Evolutionary conservation across 2,329 filamentous ascomycete species (phyloP), one percentile per base, ranked within the genome.

Genomic region (Penicillium digitatum): DNA sequence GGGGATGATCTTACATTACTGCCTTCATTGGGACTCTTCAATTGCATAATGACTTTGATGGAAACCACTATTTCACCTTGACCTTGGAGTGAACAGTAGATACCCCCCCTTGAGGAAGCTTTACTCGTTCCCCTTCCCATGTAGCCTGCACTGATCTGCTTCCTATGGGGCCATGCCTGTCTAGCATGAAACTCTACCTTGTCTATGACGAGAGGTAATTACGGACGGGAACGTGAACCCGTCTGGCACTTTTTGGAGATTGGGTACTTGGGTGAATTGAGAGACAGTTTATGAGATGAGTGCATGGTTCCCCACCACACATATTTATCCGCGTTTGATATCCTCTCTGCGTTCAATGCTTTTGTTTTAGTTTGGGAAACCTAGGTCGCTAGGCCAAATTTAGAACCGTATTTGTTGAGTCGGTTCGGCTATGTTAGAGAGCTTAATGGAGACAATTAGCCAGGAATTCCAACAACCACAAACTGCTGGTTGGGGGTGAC

Each of bases 71-170:
- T 39, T 43, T 43, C 24, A 27, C 24, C 24, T 5, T 22, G 14
- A 40, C 8, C 49, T 31, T 10, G 49, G 38, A 47, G 26, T 31
- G 35, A 48, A 32, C n/a, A 48, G n/a, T 54, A 48, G 54, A 57
- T 64, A 63, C 58, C 48, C 60, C 58, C 58, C 62, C n/a, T n/a
- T n/a, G 56, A 61, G 48, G 55, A 60, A 62, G 62, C 48, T 58
- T 59, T 59, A 57, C 58, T 55, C 48, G 43, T 20, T 37, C 32
- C 22, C n/a, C 39, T 50, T 46, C 48, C 61, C 14, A 35, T 26
- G 8, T n/a, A 42, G 26, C 48, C 49, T 56, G 56, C 55, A 59
- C 52, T 50, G 31, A 53, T 58, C 51, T 52, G 39, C 56, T 35
- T 49, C 48, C 37, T 37, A 44, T 27, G 42, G 37, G 32, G 38